Conservation (phyloP, 108 stramenopile species). For the Cyclotella choctawhatcheeana region DNA sequence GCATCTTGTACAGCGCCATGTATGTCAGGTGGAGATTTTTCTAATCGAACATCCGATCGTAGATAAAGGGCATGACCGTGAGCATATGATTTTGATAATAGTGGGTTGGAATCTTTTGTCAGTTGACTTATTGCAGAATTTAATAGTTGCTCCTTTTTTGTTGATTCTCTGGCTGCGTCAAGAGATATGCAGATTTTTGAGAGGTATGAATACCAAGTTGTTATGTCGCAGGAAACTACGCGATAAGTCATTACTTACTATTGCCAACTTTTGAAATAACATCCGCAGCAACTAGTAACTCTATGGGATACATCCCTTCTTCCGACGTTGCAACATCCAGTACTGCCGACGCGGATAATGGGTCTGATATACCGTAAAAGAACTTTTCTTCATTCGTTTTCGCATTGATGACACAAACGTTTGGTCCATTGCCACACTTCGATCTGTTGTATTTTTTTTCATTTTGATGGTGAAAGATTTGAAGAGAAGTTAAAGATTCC, state of each 20-base stretch:
- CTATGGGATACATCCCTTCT: slow-evolving; percentile 33
- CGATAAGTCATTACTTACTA: slow-evolving; percentile 22
- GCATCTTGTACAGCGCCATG: slow-evolving; percentile 48
- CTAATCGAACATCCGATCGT: slow-evolving; percentile 46
- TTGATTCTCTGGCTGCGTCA: slow-evolving; percentile 8
- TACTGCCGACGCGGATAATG: slow-evolving; percentile 43
- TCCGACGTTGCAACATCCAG: slow-evolving; percentile 40
- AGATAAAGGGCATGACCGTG: slow-evolving; percentile 41
- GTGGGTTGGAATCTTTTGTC: slow-evolving; percentile 32
- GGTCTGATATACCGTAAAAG: slow-evolving; percentile 35
- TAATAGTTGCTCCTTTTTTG: slow-evolving; percentile 40
- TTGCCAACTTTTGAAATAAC: slow-evolving; percentile 31
- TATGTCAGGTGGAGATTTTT: slow-evolving; percentile 32
- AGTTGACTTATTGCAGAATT: slow-evolving; percentile 29
- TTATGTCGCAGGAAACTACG: too few species aligned
- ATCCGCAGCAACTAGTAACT: slow-evolving; percentile 44
- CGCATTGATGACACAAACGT: slow-evolving; percentile 34
- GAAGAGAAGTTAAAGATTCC: not conserved
- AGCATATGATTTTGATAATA: slow-evolving; percentile 32
- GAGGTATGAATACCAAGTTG: too few species aligned
- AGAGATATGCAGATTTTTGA: not conserved
- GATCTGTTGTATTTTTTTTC: slow-evolving; percentile 11
- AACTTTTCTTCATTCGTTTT: slow-evolving; percentile 36
- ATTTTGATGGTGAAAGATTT: too few species aligned
- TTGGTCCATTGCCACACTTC: slow-evolving; percentile 55